Evolutionary conservation across 179 eudicot species (phyloP), one percentile per base, ranked within the genome.

Genomic region (Actinidia chinensis): DNA sequence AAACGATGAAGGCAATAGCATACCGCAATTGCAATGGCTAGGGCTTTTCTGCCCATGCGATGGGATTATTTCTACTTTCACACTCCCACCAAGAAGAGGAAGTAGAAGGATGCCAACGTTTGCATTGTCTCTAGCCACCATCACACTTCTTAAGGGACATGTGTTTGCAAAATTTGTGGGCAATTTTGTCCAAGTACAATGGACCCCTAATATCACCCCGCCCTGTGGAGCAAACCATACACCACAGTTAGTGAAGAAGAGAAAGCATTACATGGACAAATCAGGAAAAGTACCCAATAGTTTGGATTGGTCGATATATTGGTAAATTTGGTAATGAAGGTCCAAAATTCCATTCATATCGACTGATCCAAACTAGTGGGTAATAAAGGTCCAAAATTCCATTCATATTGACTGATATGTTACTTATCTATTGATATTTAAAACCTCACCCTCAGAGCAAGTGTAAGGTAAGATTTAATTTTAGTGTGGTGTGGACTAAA

Each of bases 101-200:
- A 87, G 82, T 85, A 87, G 18, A n/a, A 87, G 84, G 51, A 87
- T 87, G 15, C 90, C 90, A 0, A 87, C 75, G 59, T 87, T 87
- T 9, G 90, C 90, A 87, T 84, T 33, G 90, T 87, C 78, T 87
- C 90, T 2, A 87, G 84, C n/a, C 22, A 87, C 88, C 88, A 85
- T 84, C 9, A 87, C 90, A 28, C 90, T 87, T 76, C 90, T 64
- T 9, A 82, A 14, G 90, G 90, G 71, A 87, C 6, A 87, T 1
- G 81, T 68, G 75, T 55, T 72, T 2, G 88, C 85, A 48, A 87
- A 85, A 17, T 36, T 64, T 0, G 1, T 15, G 73, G n/a, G n/a
- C n/a, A n/a, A n/a, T 77, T 87, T 70, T 78, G 80, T 40, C 90
- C 90, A 11, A 87, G 43, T 28, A 83, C 77, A 17, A 88, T 85